These are phyloP conservation scores for Fragilaria radians DNA, from an alignment of 108 stramenopile species.

Conservation along the genomic window DNA sequence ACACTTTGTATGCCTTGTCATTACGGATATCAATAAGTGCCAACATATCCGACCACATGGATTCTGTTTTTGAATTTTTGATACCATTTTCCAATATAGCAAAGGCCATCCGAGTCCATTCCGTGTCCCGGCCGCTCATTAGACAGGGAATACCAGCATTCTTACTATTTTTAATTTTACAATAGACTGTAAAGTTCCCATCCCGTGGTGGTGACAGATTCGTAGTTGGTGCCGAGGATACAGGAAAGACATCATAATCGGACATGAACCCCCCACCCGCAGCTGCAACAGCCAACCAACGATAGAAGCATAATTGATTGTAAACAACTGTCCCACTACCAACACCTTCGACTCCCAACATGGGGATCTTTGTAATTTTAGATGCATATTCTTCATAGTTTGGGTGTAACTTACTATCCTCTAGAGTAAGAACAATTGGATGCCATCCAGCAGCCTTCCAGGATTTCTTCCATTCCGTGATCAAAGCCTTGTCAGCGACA, in stretches of 20 bases:
- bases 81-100: conserved; percentile 8
- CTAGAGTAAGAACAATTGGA: conserved; percentile 7
- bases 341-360: conserved; percentile 10
- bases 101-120: conserved; percentile 11
- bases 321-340: conserved; percentile 6
- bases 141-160: conserved; percentile 12
- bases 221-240: neutral
- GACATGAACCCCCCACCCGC: conserved; percentile 17
- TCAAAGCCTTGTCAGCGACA: conserved; percentile 8
- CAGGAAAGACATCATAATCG: conserved; percentile 22
- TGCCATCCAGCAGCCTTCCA: conserved; percentile 20
- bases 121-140: conserved; percentile 6
- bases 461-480: conserved; percentile 13
- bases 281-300: conserved; percentile 27
- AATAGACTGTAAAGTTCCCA: conserved; percentile 9
- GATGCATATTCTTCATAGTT: conserved; percentile 1
- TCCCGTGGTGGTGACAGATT: neutral
- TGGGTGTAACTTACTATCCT: conserved; percentile 6
- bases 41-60: conserved; percentile 18
- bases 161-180: neutral
- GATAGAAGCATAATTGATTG: conserved; percentile 5
- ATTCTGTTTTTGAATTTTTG: neutral
- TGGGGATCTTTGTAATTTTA: conserved; percentile 2
- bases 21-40: conserved; percentile 14
- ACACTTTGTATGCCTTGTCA: conserved; percentile 5